These are phyloP conservation scores for Sphagnurus paluster DNA, from an alignment of 1,284 basidiomycete genomes.

Conservation along the genomic window DNA sequence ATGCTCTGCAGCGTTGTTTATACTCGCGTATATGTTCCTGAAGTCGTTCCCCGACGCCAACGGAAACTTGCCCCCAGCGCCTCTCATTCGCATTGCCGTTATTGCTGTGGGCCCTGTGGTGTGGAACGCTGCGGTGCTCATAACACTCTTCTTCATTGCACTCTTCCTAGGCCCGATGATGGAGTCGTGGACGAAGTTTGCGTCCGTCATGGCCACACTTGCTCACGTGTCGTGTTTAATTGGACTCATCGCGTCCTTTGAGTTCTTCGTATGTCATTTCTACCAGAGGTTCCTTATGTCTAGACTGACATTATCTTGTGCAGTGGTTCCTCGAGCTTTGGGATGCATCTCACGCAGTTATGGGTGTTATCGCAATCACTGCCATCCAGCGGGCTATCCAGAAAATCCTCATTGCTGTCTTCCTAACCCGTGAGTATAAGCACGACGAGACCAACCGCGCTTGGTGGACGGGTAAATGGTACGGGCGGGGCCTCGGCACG, in stretches of 20 bases:
- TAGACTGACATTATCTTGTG: conserved; percentile 15
- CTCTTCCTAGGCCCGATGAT: conserved; percentile 92
- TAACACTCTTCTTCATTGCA: conserved; percentile 88
- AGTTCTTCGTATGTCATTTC: conserved; percentile 79
- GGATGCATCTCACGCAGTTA: conserved; percentile 92
- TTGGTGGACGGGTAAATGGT: conserved; percentile 99
- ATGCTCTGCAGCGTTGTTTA: conserved; percentile 74
- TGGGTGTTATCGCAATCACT: conserved; percentile 85
- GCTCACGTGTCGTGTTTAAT: conserved; percentile 82
- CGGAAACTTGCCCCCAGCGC: conserved; percentile 65
- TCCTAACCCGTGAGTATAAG: conserved; percentile 94
- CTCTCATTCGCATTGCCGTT: conserved; percentile 89
- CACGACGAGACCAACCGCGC: conserved; percentile 96
- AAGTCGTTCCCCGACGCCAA: conserved; percentile 80
- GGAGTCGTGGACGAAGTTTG: conserved; percentile 84
- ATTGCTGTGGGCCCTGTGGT: conserved; percentile 93
- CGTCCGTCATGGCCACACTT: conserved; percentile 86
- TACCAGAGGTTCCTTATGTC: conserved; percentile 9
- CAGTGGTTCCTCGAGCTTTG: conserved; percentile 98
- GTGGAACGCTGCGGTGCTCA: conserved; percentile 91
- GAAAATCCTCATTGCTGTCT: conserved; percentile 91
- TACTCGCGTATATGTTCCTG: conserved; percentile 89
- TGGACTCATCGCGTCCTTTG: conserved; percentile 88
- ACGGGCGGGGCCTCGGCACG: conserved; percentile 84
- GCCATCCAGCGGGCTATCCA: conserved; percentile 89